phyloP scores from a whole-genome alignment of 108 stramenopile species.

The Nannochloropsis salina region DNA sequence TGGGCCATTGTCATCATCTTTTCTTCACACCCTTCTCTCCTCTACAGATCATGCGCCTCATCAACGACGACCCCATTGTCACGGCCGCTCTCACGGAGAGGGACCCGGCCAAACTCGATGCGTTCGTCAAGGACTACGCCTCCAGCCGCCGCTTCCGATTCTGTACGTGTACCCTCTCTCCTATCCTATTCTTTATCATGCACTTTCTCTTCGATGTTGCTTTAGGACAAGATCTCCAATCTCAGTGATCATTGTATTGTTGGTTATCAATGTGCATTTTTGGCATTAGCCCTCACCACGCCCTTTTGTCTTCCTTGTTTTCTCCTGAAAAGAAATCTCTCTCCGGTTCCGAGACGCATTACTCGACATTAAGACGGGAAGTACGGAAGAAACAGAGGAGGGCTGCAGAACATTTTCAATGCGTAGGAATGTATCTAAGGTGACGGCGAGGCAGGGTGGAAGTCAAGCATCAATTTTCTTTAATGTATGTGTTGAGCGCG shows the following conservation, averaged over 20 bases:
- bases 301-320: neutral
- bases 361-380: neutral
- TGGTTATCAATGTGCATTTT: neutral
- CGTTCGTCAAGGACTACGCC: neutral
- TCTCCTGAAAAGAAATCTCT: neutral
- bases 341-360: neutral
- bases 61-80: neutral
- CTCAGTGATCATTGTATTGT: neutral
- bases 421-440: neutral
- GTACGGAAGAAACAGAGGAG: neutral
- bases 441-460: neutral
- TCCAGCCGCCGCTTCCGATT: conserved; percentile 11
- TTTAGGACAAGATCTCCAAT: neutral
- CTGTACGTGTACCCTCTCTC: neutral
- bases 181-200: neutral
- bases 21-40: neutral
- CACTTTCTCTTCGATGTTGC: neutral
- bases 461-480: neutral
- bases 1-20: neutral
- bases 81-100: neutral
- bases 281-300: neutral
- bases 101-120: neutral
- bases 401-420: neutral
- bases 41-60: neutral
- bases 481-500: neutral